These are phyloP conservation scores for Canavalia gladiata DNA, from an alignment of 306 rosid genomes.

Conservation along the genomic window DNA sequence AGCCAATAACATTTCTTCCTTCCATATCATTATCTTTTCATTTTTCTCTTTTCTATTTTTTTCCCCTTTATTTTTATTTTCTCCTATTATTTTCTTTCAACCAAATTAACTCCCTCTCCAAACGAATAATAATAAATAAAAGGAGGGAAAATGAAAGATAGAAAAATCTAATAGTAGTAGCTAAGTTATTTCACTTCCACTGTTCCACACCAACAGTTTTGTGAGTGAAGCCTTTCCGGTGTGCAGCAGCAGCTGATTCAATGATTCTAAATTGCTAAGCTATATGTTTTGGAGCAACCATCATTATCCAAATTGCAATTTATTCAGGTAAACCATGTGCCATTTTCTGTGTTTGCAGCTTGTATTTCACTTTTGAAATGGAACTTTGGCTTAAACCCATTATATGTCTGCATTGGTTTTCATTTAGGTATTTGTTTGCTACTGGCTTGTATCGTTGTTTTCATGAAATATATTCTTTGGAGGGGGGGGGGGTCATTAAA, in stretches of 20 bases:
- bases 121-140: neutral
- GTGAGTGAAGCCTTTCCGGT: slow-evolving; percentile 38
- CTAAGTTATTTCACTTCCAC: slow-evolving; percentile 19
- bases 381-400: slow-evolving; percentile 29
- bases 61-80: neutral
- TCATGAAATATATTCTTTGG: neutral
- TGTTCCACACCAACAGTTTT: slow-evolving; percentile 44
- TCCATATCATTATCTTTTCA: slow-evolving; percentile 67
- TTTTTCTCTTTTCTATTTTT: neutral
- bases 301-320: slow-evolving; percentile 23
- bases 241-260: slow-evolving; percentile 42
- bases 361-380: slow-evolving; percentile 31
- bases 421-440: slow-evolving; percentile 20
- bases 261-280: slow-evolving; percentile 19
- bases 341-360: neutral
- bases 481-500: neutral
- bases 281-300: neutral
- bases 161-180: slow-evolving; percentile 37
- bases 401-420: slow-evolving; percentile 16
- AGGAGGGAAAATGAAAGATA: neutral
- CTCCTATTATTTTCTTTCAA: neutral
- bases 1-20: slow-evolving; percentile 68
- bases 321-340: slow-evolving; percentile 49
- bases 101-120: slow-evolving; percentile 6
- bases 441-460: slow-evolving; percentile 35